Evolutionary conservation across 345 rosid genomes (phyloP).

Genomic region (Lepidium africanum): DNA sequence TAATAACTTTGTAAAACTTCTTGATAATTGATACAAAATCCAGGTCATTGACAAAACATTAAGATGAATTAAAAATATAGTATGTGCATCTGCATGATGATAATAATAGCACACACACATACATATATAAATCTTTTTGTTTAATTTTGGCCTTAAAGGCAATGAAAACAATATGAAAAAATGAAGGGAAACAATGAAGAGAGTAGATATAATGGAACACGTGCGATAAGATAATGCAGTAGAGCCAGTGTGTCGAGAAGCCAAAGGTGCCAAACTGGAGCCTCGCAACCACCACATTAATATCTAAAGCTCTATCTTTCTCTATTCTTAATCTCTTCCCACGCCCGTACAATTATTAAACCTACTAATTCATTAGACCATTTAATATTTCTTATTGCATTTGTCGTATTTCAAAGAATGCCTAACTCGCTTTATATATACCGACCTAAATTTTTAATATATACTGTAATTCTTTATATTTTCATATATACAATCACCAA

Average conservation of each 20-base stretch:
- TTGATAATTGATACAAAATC: too few relatives aligned
- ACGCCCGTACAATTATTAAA: slow-evolving; percentile 28
- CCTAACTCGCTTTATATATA: background rate
- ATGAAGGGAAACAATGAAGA: slow-evolving; percentile 15
- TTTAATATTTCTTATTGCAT: background rate
- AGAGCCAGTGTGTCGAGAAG: slow-evolving; percentile 28
- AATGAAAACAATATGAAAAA: background rate
- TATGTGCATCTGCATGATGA: too few relatives aligned
- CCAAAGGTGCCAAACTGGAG: slow-evolving; percentile 27
- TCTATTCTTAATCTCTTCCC: slow-evolving; percentile 18
- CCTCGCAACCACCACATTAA: slow-evolving; percentile 24
- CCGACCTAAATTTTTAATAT: background rate
- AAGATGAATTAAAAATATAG: too few relatives aligned
- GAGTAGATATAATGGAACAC: slow-evolving; percentile 28
- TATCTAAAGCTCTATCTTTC: slow-evolving; percentile 10
- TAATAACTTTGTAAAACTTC: too few relatives aligned
- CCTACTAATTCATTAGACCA: slow-evolving; percentile 2
- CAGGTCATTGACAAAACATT: too few relatives aligned
- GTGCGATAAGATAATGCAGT: slow-evolving; percentile 27
- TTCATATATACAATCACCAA: too few relatives aligned
- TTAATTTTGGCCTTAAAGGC: too few relatives aligned
- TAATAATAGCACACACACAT: too few relatives aligned
- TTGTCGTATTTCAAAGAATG: background rate
- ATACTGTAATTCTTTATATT: background rate
- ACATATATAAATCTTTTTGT: too few relatives aligned